These are phyloP conservation scores for Punica granatum DNA, from an alignment of 345 rosid genomes.

Conservation along the genomic window DNA sequence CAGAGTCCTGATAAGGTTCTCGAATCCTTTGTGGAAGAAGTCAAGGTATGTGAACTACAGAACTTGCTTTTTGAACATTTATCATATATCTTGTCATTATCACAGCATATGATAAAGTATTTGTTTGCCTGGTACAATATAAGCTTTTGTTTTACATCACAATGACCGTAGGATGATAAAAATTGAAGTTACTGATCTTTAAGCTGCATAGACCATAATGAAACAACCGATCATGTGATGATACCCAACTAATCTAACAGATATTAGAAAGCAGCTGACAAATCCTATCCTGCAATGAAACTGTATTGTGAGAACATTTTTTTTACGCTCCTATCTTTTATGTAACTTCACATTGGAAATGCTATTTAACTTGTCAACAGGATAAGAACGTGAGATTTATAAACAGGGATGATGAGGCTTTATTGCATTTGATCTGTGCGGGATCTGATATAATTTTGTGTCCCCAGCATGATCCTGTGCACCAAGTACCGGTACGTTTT, in stretches of 20 bases:
- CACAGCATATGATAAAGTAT: not conserved
- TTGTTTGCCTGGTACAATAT: not conserved
- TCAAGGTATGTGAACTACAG: constrained; percentile 27
- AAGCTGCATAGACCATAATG: not conserved
- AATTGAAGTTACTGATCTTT: not conserved
- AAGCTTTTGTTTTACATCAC: not conserved
- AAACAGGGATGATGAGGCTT: constrained; percentile 29
- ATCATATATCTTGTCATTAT: not conserved
- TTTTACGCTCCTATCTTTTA: not conserved
- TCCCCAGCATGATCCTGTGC: constrained; percentile 46
- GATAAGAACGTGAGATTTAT: constrained; percentile 37
- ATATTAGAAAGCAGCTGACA: not conserved
- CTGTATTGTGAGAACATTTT: not conserved
- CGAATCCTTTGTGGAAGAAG: constrained; percentile 31
- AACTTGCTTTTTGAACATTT: not conserved
- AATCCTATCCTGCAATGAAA: not conserved
- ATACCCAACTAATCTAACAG: too few species aligned
- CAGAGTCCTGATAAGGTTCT: constrained; percentile 21
- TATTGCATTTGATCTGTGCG: constrained; percentile 45
- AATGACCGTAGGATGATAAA: not conserved
- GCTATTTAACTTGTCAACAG: constrained; percentile 20
- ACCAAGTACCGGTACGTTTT: constrained; percentile 54
- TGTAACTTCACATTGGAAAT: not conserved
- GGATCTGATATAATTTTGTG: constrained; percentile 66
- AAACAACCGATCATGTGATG: not conserved